Evolutionary conservation across 768 basidiomycete species (phyloP), one percentile per base, ranked within the genome.

Genomic region (Suillus bovinus): DNA sequence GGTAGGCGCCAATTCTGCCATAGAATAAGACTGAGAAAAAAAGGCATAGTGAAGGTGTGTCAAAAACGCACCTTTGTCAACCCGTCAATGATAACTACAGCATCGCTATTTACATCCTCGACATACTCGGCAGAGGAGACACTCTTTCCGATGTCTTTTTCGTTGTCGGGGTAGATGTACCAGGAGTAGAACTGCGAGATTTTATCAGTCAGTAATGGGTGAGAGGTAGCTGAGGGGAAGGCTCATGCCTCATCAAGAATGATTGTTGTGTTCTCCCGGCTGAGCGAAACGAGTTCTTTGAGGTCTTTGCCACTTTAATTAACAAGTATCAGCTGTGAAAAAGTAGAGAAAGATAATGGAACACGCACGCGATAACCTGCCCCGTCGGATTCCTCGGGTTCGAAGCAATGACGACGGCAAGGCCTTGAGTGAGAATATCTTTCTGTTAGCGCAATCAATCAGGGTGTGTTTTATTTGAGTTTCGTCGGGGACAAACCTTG

Each of bases 381-480:
- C 96, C 94, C 1, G 96, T 97, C 4, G 96, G 95, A 72, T 97
- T 98, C 59, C 95, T 87, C n/a, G 96, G 96, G 76, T 97, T 98
- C 27, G 92, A 94, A 0, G 93, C 91, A 49, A 96, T 79, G 61
- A 96, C 83, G 56, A 96, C 93, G 13, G 89, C 85, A 22, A 96
- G 79, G 16, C 94, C 93, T 76, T 95, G 93, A 1, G 83, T 90
- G 46, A 78, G 81, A 61, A 96, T 93, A 67, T 96, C 93, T 79
- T 81, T 88, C 86, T 90, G 60, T 59, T 41, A 50, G 46, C 50
- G 10, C 2, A 14, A 36, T 65, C 33, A 66, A 63, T 59, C 38
- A 38, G 58, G 20, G 33, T 24, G 17, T 20, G 24, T 56, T n/a
- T 11, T 24, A 14, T 56, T 38, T 4, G 24, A 54, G 31, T 59